Base-by-base conservation (phyloP, 495 filamentous ascomycete genomes). In the Saxispiralis lemnorum region DNA sequence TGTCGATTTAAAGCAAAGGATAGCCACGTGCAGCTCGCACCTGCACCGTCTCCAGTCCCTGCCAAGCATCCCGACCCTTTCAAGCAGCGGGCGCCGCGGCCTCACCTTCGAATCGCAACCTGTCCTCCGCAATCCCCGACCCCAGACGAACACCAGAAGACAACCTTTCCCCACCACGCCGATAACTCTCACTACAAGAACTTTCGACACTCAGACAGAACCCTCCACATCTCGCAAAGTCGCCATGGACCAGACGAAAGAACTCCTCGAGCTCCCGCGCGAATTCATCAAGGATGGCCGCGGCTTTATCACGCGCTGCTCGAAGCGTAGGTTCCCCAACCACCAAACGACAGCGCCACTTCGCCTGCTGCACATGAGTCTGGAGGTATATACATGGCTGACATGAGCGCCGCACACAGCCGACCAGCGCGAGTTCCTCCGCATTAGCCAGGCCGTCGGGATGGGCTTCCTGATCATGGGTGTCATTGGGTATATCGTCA, bases 381-480 rank as follows among this genome's bases (percentile, higher is more conserved):
- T 28, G 24, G 9, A 28, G 24, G 24, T 9, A 7, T 13, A 38
- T 7, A 6, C 3, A 39, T 43, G 3, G 40, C 28, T 35, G 31
- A 33, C 28, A 16, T 3, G 31, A 28, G 6, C 4, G 9, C n/a
- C 7, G 10, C 7, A 2, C 55, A 38, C 43, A 80, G 72, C 85
- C 54, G 86, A 93, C 63, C 73, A 73, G 60, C 70, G 76, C 46
- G 86, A 93, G 56, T 96, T 93, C 67, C 72, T 93, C 56, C 86
- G 52, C 35, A 60, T 97, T 63, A 84, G 75, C 55, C 86, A 94
- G 63, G 88, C 89, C 47, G 89, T 97, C 47, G 89, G 88, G 51
- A 78, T 93, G 52, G 84, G 84, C 38, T 92, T 93, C 65, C 56
- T 92, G 21, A 74, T 88, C 34, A 89, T 92, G 82, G 81, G 79